Conservation (phyloP, 2,329 filamentous ascomycete species). For the Alternaria hordeiaustralica region DNA sequence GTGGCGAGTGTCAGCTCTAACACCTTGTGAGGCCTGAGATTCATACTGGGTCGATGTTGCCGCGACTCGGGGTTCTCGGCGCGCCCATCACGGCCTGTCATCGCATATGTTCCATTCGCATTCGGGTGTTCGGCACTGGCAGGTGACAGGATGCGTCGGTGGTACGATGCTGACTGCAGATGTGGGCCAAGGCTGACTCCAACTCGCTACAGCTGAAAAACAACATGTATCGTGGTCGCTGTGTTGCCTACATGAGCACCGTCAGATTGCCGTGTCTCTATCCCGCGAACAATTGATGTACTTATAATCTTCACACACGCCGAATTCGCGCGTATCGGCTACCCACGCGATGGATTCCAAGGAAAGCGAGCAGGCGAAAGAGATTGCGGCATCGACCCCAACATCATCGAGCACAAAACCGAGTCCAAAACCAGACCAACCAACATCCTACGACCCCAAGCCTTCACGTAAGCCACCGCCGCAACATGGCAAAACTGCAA, state of each 20-base stretch:
- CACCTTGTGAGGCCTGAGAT: background rate
- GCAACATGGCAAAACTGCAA: background rate
- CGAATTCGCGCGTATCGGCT: too few species aligned
- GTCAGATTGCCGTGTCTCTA: background rate
- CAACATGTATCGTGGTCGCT: background rate
- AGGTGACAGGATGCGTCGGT: background rate
- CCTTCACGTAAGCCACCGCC: constrained; percentile 11
- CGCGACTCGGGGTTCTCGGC: background rate
- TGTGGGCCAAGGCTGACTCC: background rate
- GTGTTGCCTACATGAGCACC: background rate
- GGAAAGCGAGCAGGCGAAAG: background rate
- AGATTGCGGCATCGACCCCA: background rate
- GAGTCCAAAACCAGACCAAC: background rate
- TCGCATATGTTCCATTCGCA: background rate
- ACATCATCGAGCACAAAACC: background rate
- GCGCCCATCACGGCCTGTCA: background rate
- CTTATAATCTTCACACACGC: background rate
- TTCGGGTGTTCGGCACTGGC: background rate
- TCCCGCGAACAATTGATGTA: background rate
- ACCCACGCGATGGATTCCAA: background rate
- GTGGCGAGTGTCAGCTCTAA: background rate
- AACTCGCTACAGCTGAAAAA: background rate
- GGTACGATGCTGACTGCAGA: background rate
- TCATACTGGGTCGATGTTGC: background rate
- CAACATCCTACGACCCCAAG: constrained; percentile 8